Base-by-base conservation (phyloP, 2,329 filamentous ascomycete genomes). In the Botrytis galanthina region DNA sequence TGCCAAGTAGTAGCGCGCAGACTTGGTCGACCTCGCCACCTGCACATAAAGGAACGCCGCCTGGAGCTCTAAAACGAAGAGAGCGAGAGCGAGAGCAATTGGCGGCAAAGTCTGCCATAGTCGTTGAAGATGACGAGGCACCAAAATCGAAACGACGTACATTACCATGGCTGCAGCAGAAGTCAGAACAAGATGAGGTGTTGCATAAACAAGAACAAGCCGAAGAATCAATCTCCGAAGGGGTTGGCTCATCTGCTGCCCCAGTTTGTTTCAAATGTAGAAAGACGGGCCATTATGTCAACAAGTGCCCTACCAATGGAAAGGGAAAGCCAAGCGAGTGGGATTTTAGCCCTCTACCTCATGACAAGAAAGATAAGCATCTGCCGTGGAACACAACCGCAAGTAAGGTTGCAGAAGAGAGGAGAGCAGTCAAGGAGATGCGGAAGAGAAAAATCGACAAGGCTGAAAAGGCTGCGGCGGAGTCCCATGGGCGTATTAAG, bases 391-490 rank as follows among this genome's bases (percentile, higher is more conserved):
- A 96, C 77, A 89, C 90, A 26, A 92, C 91, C 0, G 89, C 89
- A 26, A 95, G 91, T 78, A 89, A 89, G 0, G 84, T 95, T 57
- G 94, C 95, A 80, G 91, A 93, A 92, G 82, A 94, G 91, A 82
- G 92, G 82, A 95, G 92, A 81, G 89, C 90, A 75, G 84, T 95
- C 81, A 94, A 84, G 85, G 92, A 82, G 80, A 91, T 85, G 75
- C 86, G 85, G 74, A 90, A 88, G 79, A 73, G 44, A 20, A 83
- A 84, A 32, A 83, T 84, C 51, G 80, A 84, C 72, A 80, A 83
- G 63, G 74, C 82, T 74, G 80, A 81, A 20, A 83, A 82, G 69
- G 86, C 87, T 29, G 87, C 86, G 3, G 82, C 85, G 8, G 76
- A 73, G 22, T 67, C 70, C 14, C 83, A 84, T 57, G 84, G 86